Evolutionary conservation across 257 asterid genomes (phyloP), one percentile per base, ranked within the genome.

Genomic region (Penstemon davidsonii): DNA sequence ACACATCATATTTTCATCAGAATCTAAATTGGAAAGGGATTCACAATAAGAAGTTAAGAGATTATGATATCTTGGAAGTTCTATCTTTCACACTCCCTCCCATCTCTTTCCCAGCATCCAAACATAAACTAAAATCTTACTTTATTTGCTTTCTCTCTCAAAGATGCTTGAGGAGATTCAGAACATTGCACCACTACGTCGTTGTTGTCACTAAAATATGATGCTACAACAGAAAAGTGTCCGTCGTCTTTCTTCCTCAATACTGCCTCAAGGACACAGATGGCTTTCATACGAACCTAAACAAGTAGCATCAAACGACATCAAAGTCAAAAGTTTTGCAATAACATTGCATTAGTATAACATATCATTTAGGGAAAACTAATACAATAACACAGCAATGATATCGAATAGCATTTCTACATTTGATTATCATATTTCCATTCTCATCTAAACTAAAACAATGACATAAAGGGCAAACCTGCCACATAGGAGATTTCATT

Each of bases 101-200:
- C 60, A 39, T 56, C 57, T 66, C 33, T 25, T 25, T 25, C 33
- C 33, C 33, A 56, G 56, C 52, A 64, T 50, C 61, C 25, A 46
- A 42, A 74, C 46, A 65, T 38, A 59, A 72, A 73, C 37, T 18
- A 56, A 64, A 59, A 69, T 57, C 73, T 76, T 79, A 91, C 99
- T 92, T 94, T 94, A 74, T 76, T 82, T 72, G 99, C 95, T 70
- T 91, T 94, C 78, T 94, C 99, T 75, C 99, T 87, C 77, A 94
- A 71, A 60, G 99, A 94, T 47, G 97, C 96, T 79, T 94, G 99
- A 41, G 97, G 99, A 66, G 96, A 94, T 82, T 91, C 96, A 64
- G 85, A 88, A 83, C 99, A 94, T 62, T 81, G 91, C 50, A 85
- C 75, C 78, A 94, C 84, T 69, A 72, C 81, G 76, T 87, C 85